Evolutionary conservation across 345 rosid genomes (phyloP), one percentile per base, ranked within the genome.

Genomic region (Laguncularia racemosa): DNA sequence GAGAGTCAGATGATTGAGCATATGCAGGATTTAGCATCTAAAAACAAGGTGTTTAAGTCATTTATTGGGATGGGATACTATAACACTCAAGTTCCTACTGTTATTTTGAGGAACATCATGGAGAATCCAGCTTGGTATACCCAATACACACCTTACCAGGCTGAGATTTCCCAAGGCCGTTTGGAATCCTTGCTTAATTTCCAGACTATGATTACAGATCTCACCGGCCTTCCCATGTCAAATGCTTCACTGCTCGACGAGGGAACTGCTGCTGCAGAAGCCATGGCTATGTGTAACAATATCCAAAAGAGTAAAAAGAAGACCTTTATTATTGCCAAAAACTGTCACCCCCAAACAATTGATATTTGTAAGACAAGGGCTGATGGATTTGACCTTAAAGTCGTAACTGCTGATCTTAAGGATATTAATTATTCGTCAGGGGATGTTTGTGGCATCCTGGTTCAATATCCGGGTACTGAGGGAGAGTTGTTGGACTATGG

Each of bases 61-160:
- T 89, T 61, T 56, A 89, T 87, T 1, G 97, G 99, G 21, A 89
- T 93, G 99, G 99, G 97, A 2, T 93, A 93, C 64, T 85, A 93
- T 67, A 84, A 82, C 66, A 93, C 97, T 4, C 68, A 75, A 60
- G 96, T 87, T 16, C 97, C 99, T 1, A 80, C 97, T 33, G 99
- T 93, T 57, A 93, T 93, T 72, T 69, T 93, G 75, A 85, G 97
- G 70, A 93, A 93, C 55, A 84, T 90, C 38, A 73, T 87, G 88
- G 97, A 93, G 84, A 93, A 93, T 78, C 96, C 97, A 1, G 99
- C 85, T 64, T 93, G 99, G 99, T 93, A 93, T 56, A 93, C 96
- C 44, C 99, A 93, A 48, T 89, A 93, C 73, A 93, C 99, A 5
- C 99, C 97, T 15, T 93, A 93, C 63, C 99, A 90, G 64, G 97